Conservation (phyloP, 768 basidiomycete species). For the Podaxis carcinomalis region DNA sequence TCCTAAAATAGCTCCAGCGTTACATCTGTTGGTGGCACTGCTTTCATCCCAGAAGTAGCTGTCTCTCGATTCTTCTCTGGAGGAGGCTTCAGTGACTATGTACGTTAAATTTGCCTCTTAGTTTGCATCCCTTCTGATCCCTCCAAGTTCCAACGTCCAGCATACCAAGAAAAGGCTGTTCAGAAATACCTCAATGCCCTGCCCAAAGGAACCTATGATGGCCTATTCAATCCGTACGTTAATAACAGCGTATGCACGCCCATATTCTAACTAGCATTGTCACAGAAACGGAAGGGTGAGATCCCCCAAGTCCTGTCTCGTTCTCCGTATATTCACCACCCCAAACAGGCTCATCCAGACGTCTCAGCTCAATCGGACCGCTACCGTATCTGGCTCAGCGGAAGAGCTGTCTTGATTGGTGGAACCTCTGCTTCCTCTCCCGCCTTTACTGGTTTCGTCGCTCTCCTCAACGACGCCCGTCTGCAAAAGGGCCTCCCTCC, state of each 20-base stretch:
- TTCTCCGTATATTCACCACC: neutral
- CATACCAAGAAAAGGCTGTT: conserved; percentile 16
- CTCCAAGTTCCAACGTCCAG: conserved; percentile 14
- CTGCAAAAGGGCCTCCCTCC: conserved; percentile 36
- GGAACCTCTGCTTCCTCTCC: conserved; percentile 67
- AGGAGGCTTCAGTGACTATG: conserved; percentile 70
- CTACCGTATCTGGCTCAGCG: conserved; percentile 45
- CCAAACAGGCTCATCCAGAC: conserved; percentile 52
- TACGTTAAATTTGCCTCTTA: conserved; percentile 21
- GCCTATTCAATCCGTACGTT: conserved; percentile 38
- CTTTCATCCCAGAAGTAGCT: conserved; percentile 47
- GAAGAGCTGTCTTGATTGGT: conserved; percentile 30
- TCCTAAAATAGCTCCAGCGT: conserved; percentile 35
- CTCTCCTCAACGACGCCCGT: conserved; percentile 60
- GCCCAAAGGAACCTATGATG: conserved; percentile 15
- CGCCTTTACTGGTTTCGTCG: conserved; percentile 55
- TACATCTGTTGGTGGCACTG: conserved; percentile 65
- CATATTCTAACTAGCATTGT: neutral
- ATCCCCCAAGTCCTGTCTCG: neutral
- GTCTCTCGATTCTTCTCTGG: conserved; percentile 54
- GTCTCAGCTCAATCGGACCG: conserved; percentile 52
- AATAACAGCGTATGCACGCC: neutral
- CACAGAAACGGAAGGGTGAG: conserved; percentile 47
- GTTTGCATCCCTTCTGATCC: neutral
- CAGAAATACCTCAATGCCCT: conserved; percentile 12